Evolutionary conservation across 768 basidiomycete species (phyloP), one percentile per base, ranked within the genome.

Genomic region (Termitomyces sp.): DNA sequence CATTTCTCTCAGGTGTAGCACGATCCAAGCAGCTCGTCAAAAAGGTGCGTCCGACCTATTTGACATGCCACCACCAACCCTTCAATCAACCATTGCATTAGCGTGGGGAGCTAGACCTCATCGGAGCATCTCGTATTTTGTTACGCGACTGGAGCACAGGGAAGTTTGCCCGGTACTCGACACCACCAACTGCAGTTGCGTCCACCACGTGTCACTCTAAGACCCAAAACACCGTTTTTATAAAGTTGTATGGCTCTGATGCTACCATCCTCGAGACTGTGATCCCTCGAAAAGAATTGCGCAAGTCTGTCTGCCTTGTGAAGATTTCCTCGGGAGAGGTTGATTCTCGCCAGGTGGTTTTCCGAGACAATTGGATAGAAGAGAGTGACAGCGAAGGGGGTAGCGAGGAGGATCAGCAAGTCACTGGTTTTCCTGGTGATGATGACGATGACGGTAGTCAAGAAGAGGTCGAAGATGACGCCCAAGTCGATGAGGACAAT

Each of bases 61-160:
- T 17, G 12, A 15, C 56, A 21, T 53, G 28, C 34, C 43, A 45
- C 53, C 58, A 41, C 47, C 48, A 26, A 56, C 2, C n/a, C 14
- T 37, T 26, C 14, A 4, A 48, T 51, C 54, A 45, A 49, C 59
- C 50, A 48, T 58, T 45, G 53, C 51, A 54, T 55, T 64, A 93
- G 89, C 81, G 77, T 66, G 92, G 90, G 45, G 77, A 79, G 24
- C 71, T 83, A 11, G 93, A 96, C 67, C 69, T 88, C 48, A 77
- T 80, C 3, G 82, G 82, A 41, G 90, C 93, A 4, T 86, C 89
- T 14, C 85, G 88, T 21, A 76, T 87, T 56, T 76, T 97, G 37
- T 77, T 97, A 43, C 83, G 88, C 10, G 93, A 96, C 71, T 97
- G 93, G 93, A 82, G 77, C 56, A 77, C 76, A 7, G 86, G 87